Base-by-base conservation (phyloP, 1,139 yeast species). In the Hyphopichia pseudoburtonii region DNA sequence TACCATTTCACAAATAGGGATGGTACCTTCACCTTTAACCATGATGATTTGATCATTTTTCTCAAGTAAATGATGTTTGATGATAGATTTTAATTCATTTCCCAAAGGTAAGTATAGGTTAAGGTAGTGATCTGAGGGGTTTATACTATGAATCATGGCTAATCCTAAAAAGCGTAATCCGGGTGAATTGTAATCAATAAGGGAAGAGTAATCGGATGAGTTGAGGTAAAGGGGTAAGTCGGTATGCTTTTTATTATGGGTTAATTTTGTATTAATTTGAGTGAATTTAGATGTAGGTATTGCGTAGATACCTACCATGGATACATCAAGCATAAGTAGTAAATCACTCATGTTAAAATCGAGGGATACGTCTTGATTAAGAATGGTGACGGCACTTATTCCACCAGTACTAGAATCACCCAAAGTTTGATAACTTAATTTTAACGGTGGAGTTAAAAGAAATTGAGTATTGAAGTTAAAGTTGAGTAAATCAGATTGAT, bases 11-110 rank as follows among this genome's bases (percentile, higher is more conserved):
- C 59, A 47, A 4, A 48, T 36, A 0, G 76, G 73, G 1, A 70
- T 44, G 34, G 80, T 86, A 1, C 88, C 78, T 30, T 80, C 75
- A 2, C 94, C 94, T 44, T 87, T 73, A 0, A 79, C 70, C 1
- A 87, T 42, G 0, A 84, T 41, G 33, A 81, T 52, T 32, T 67
- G 66, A 30, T 51, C 52, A 0, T 66, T 64, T 2, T 55, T 44
- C 10, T 21, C 23, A 10, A 21, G 23, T 10, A 57, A 41, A 17
- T 42, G 39, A 17, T 28, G 31, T 17, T 28, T 47, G 23, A 59
- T 41, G 15, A 7, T n/a, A 22, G 11, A n/a, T 17, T 15, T 37
- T 10, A 37, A 41, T 22, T 30, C 41, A 9, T 41, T 45, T 9
- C 60, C 46, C 1, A 57, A 39, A 0, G 94, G 88, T 0, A 85